Evolutionary conservation across 2,329 filamentous ascomycete species (phyloP).

Genomic region (Ophiostoma perfectum): DNA sequence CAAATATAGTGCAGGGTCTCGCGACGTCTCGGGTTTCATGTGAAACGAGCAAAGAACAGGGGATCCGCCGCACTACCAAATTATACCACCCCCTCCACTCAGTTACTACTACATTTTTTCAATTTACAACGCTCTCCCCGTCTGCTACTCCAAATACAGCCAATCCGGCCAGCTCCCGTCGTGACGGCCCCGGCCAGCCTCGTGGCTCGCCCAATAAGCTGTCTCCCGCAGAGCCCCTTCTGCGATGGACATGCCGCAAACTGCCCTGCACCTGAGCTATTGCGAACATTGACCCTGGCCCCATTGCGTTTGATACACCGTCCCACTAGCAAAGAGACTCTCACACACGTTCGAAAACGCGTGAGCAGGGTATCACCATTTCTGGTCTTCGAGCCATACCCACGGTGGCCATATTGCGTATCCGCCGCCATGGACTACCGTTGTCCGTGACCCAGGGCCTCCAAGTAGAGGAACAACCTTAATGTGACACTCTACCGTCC

Average conservation of each 20-base stretch:
- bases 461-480: conserved; percentile 10
- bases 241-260: conserved; percentile 29
- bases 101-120: neutral
- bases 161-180: conserved; percentile 8
- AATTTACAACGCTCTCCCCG: neutral
- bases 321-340: conserved; percentile 19
- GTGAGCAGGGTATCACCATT: neutral
- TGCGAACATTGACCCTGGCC: conserved; percentile 26
- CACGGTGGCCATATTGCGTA: neutral
- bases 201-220: conserved; percentile 33
- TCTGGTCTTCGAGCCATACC: neutral
- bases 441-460: neutral
- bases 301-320: conserved; percentile 32
- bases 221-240: conserved; percentile 18
- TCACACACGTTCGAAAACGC: neutral
- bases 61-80: neutral
- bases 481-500: neutral
- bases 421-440: neutral
- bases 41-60: conserved; percentile 36
- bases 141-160: neutral
- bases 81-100: neutral
- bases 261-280: conserved; percentile 27
- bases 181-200: conserved; percentile 33
- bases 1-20: conserved; percentile 19
- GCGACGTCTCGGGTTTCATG: conserved; percentile 43